Base-by-base conservation (phyloP, 441 rosid genomes). In the Raphanus hybrid region DNA sequence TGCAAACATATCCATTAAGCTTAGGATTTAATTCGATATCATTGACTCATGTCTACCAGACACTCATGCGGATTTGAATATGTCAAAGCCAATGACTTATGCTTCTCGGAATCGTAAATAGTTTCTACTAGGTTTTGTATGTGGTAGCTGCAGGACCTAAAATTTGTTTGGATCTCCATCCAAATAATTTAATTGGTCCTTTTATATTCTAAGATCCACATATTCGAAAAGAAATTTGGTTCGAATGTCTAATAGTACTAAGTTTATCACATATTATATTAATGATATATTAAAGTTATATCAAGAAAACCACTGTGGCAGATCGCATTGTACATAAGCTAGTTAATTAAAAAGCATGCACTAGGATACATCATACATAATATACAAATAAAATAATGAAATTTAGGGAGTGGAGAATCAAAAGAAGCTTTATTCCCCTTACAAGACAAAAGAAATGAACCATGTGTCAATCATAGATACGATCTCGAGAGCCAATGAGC, bases 381-480 rank as follows among this genome's bases (percentile, higher is more conserved):
- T 57, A 50, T 67, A 67, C 23, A 52, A 68, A 50, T 50, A 64
- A 57, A 63, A 3, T 34, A 8, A 57, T 4, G 29, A 60, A 48
- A 45, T 5, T 59, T 14, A 55, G 73, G 50, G 64, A 75, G 82
- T 70, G 82, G 79, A 71, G 79, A 80, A 80, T 80, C 76, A 59
- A 75, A 65, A 61, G 18, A 71, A 70, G 34, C 76, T 75, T 74
- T 74, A 73, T 73, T 64, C 60, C 15, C 59, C 55, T 64, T 37
- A 73, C 29, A 69, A 74, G 75, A 79, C 78, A 79, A 69, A 60
- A 63, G 70, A 73, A 69, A 16, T 10, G 67, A 37, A 70, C 75
- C 82, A 80, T 35, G 82, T 80, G 82, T 80, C 82, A 80, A 80
- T 80, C 82, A 75, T 75, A 61, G 70, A 80, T 75, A 66, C 82